A percentile compares a stretch with the other conserved stretches of the same genome.
Evolutionary conservation across 331 rosid genomes (phyloP).

Genomic region (Pyrus hybrid): DNA sequence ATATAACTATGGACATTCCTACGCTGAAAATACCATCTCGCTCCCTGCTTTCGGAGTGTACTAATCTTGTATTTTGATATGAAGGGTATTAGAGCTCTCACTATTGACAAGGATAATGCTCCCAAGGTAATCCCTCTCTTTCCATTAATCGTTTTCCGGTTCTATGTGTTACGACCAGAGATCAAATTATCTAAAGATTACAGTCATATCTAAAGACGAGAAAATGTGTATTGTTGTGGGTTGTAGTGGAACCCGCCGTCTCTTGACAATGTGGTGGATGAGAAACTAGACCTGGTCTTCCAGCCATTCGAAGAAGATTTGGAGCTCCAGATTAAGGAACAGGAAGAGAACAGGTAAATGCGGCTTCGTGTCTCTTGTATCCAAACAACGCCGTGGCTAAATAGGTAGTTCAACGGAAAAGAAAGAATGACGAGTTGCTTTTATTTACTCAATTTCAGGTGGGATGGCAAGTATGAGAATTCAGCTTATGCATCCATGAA

Average conservation of each 20-base stretch:
- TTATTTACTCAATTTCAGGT: slow-evolving; percentile 39
- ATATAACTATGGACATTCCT: neutral
- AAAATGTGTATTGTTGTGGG: neutral
- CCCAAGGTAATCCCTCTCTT: slow-evolving; percentile 64
- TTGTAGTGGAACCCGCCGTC: slow-evolving; percentile 79
- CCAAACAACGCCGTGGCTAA: neutral
- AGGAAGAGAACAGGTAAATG: slow-evolving; percentile 50
- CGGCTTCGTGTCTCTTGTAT: neutral
- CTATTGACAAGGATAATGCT: slow-evolving; percentile 87
- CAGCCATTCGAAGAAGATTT: slow-evolving; percentile 51
- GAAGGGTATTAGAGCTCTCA: slow-evolving; percentile 92
- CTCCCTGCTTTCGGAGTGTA: slow-evolving; percentile 4
- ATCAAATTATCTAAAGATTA: neutral
- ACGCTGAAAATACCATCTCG: neutral
- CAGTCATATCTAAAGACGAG: neutral
- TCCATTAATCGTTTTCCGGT: neutral
- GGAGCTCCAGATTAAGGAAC: slow-evolving; percentile 67
- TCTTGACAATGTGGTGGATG: slow-evolving; percentile 49
- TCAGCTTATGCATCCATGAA: slow-evolving; percentile 42
- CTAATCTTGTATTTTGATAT: slow-evolving; percentile 11
- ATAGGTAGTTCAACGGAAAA: neutral
- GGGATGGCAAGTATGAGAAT: slow-evolving; percentile 71
- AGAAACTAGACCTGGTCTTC: slow-evolving; percentile 49
- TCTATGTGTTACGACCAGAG: neutral
- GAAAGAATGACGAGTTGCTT: neutral